phyloP scores from a whole-genome alignment of 192 early-diverging fungal species.

The Gonapodya sp. region DNA sequence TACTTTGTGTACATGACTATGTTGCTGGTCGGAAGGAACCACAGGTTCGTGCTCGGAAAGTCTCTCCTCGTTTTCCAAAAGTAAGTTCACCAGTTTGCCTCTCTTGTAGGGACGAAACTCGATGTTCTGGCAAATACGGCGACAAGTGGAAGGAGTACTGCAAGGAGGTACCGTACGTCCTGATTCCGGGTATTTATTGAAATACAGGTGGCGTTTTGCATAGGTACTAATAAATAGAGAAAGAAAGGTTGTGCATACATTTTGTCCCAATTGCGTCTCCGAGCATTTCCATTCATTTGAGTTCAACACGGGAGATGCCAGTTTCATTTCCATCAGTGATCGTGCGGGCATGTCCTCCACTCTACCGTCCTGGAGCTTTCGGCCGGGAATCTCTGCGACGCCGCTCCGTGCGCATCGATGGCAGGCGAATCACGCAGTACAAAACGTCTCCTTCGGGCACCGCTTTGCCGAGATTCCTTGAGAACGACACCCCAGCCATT shows the following conservation, averaged over 20 bases:
- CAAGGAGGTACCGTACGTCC: slow-evolving; percentile 38
- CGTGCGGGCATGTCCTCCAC: no score
- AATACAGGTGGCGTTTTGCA: not conserved
- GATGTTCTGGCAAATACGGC: slow-evolving; percentile 71
- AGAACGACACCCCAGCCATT: no score
- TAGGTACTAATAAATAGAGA: not conserved
- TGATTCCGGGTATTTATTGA: slow-evolving; percentile 38
- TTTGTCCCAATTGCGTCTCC: not conserved
- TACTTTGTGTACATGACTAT: slow-evolving; percentile 65
- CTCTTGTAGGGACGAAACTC: slow-evolving; percentile 56
- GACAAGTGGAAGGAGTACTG: slow-evolving; percentile 73
- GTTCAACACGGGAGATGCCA: not conserved
- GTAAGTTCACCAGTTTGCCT: slow-evolving; percentile 46
- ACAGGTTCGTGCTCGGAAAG: not conserved
- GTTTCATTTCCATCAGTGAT: not conserved
- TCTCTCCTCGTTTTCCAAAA: not conserved
- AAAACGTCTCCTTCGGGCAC: no score
- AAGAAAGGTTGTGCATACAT: not conserved
- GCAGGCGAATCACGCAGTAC: no score
- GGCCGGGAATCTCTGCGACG: no score
- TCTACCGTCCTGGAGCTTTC: no score
- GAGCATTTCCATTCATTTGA: not conserved
- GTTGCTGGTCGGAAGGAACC: not conserved
- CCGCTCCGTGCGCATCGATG: no score
- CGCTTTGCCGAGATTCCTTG: no score